Conservation (phyloP, 176 grass and related monocot genomes). For the Paspalum notatum region DNA sequence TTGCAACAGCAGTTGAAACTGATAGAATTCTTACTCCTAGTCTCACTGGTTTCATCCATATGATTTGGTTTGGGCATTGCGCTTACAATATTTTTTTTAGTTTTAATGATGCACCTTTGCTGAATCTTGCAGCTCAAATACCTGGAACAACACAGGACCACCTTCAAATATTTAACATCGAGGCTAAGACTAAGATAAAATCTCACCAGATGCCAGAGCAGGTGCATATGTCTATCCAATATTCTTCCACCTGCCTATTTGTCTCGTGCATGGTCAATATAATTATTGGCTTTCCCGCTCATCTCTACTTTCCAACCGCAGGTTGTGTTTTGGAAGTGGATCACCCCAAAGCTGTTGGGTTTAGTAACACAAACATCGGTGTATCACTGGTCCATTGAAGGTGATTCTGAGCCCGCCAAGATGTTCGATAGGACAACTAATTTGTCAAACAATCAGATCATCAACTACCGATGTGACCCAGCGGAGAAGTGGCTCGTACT, state of each 20-base stretch:
- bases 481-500: conserved; percentile 93
- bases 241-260: neutral
- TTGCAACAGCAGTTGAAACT: no score
- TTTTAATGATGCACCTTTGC: neutral
- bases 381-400: conserved; percentile 98
- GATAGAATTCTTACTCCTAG: neutral
- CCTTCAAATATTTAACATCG: conserved; percentile 98
- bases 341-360: conserved; percentile 77
- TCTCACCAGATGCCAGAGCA: conserved; percentile 98
- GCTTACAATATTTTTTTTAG: no score
- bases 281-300: no score
- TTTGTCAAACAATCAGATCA: conserved; percentile 69
- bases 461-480: conserved; percentile 90
- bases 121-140: conserved; percentile 83
- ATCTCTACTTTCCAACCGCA: conserved; percentile 20
- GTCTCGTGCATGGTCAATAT: no score
- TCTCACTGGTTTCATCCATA: no score
- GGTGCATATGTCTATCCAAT: conserved; percentile 28
- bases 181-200: conserved; percentile 94
- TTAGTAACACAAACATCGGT: conserved; percentile 79
- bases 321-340: conserved; percentile 99
- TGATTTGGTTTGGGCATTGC: neutral
- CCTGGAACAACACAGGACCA: conserved; percentile 93
- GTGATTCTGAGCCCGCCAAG: conserved; percentile 87
- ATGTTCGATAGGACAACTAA: conserved; percentile 97